Evolutionary conservation across 202 grass and related monocot genomes (phyloP).

Genomic region (Setaria italica): DNA sequence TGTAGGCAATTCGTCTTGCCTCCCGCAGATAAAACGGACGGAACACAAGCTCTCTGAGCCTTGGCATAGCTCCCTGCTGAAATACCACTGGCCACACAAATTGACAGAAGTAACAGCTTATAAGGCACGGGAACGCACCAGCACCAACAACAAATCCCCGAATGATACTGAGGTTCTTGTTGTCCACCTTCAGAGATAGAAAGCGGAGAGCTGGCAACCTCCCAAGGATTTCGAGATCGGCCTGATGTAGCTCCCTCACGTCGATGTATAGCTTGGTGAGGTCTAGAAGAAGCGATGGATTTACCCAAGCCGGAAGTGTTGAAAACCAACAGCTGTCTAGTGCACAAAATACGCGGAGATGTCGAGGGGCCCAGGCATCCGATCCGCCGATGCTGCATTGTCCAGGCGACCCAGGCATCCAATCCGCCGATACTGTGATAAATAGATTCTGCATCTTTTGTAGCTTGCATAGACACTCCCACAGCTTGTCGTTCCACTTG

Average conservation of each 20-base stretch:
- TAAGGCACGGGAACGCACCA: neutral
- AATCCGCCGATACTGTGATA: too few species aligned
- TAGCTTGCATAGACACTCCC: neutral
- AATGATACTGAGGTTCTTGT: neutral
- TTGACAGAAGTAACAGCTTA: neutral
- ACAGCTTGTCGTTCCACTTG: neutral
- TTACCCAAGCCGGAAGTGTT: neutral
- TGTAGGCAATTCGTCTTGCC: neutral
- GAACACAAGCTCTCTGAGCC: neutral
- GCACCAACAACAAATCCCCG: neutral
- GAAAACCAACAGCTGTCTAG: neutral
- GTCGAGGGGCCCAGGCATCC: neutral
- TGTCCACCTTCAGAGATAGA: neutral
- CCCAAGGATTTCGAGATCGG: neutral
- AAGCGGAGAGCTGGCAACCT: neutral
- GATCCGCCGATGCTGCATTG: too few species aligned
- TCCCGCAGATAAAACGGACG: neutral
- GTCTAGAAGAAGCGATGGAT: neutral
- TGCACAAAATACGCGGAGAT: neutral
- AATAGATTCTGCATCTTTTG: neutral
- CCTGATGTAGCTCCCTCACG: neutral
- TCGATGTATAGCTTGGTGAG: accelerated
- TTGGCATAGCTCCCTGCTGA: neutral
- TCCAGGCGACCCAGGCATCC: neutral
- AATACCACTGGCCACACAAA: neutral